Evolutionary conservation across 345 rosid species (phyloP).

Genomic region (Aquilaria malaccensis): DNA sequence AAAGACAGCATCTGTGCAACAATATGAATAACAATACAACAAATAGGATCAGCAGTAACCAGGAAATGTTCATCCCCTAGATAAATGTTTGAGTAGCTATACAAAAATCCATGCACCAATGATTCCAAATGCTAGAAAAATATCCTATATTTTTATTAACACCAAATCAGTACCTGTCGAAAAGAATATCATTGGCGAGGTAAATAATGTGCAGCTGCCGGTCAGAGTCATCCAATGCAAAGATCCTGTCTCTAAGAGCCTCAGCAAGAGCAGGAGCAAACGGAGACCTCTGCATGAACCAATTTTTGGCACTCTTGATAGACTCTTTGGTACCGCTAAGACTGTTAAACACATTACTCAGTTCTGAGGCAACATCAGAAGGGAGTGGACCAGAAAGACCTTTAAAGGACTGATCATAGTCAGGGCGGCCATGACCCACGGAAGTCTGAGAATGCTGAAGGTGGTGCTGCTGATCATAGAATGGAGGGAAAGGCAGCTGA

Average conservation of each 20-base stretch:
- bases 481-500: conserved; percentile 70
- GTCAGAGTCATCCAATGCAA: conserved; percentile 81
- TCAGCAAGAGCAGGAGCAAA: conserved; percentile 95
- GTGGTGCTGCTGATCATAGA: conserved; percentile 70
- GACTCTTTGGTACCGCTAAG: conserved; percentile 98
- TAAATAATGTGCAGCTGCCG: conserved; percentile 91
- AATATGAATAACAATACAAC: too few relatives aligned
- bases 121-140: too few relatives aligned
- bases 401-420: conserved; percentile 73
- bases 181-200: conserved; percentile 94
- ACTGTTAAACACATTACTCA: conserved; percentile 56
- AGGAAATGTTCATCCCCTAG: too few relatives aligned
- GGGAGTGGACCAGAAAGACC: conserved; percentile 86
- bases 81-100: too few relatives aligned
- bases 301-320: conserved; percentile 90
- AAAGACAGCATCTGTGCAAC: too few relatives aligned
- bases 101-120: too few relatives aligned
- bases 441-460: conserved; percentile 68
- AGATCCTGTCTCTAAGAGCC: conserved; percentile 79
- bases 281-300: conserved; percentile 98
- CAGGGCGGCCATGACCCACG: conserved; percentile 49
- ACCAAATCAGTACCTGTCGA: conserved; percentile 60
- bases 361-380: conserved; percentile 81
- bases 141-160: neutral
- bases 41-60: too few relatives aligned